These are phyloP conservation scores for Rhododendron molle DNA, from an alignment of 148 eudicot genomes.

Conservation along the genomic window DNA sequence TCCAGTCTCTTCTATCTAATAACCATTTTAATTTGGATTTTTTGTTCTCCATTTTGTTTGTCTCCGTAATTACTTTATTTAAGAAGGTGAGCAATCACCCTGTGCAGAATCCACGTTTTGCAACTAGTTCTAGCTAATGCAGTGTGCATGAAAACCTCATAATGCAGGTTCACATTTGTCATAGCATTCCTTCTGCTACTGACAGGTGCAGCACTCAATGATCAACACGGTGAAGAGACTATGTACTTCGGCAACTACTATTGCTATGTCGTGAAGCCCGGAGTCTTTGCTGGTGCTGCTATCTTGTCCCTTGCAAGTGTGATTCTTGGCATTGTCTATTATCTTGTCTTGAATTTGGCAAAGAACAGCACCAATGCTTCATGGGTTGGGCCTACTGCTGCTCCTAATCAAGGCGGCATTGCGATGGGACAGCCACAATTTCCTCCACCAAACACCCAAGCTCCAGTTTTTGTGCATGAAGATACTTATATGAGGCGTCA, in stretches of 20 bases:
- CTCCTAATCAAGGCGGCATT: constrained; percentile 50
- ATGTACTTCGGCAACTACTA: constrained; percentile 57
- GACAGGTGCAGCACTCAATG: constrained; percentile 82
- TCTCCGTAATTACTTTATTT: background rate
- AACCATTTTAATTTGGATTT: background rate
- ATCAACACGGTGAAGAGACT: constrained; percentile 64
- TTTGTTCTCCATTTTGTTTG: background rate
- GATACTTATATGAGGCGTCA: constrained; percentile 89
- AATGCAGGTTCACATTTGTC: constrained; percentile 68
- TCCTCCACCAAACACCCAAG: constrained; percentile 18
- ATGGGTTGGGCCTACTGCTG: constrained; percentile 30
- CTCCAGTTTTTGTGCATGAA: constrained; percentile 87
- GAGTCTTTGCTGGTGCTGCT: constrained; percentile 89
- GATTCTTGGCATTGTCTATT: constrained; percentile 61
- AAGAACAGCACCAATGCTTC: constrained; percentile 30
- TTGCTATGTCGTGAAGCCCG: constrained; percentile 84
- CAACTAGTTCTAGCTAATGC: background rate
- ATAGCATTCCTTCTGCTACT: constrained; percentile 73
- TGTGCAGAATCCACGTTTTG: background rate
- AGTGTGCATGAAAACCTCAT: background rate
- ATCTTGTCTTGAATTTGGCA: constrained; percentile 46
- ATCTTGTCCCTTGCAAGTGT: constrained; percentile 64
- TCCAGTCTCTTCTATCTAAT: background rate
- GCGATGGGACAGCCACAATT: constrained; percentile 86
- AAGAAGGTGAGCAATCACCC: background rate